phyloP scores from a whole-genome alignment of 1,284 basidiomycete genomes.

The Trichosporon coremiiforme region DNA sequence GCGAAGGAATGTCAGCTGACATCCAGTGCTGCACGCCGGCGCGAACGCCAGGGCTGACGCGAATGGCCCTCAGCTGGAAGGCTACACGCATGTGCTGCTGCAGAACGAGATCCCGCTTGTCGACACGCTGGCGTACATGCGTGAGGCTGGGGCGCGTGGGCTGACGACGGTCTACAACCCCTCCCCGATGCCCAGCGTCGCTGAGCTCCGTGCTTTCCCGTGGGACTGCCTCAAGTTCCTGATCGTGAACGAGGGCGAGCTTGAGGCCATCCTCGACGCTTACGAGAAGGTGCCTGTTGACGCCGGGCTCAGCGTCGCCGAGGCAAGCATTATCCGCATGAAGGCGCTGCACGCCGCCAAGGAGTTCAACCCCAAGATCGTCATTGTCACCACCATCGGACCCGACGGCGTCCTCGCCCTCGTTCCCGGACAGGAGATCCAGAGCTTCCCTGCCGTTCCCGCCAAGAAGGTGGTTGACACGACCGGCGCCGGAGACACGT shows the following conservation, averaged over 20 bases:
- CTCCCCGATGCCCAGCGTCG: conserved; percentile 59
- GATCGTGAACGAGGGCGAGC: conserved; percentile 62
- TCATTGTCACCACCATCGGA: conserved; percentile 28
- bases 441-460: conserved; percentile 23
- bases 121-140: conserved; percentile 57
- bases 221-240: conserved; percentile 60
- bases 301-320: conserved; percentile 13
- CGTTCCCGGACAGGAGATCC: conserved; percentile 18
- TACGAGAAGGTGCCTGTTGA: conserved; percentile 26
- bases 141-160: conserved; percentile 36
- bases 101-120: conserved; percentile 63
- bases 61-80: conserved; percentile 27
- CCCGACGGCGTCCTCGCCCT: conserved; percentile 27
- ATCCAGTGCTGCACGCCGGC: conserved; percentile 54
- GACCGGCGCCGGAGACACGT: conserved; percentile 57
- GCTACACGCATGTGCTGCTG: conserved; percentile 59
- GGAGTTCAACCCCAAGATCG: conserved; percentile 21
- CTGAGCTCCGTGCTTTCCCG: conserved; percentile 57
- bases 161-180: conserved; percentile 61
- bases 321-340: conserved; percentile 22
- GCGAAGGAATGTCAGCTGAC: not conserved
- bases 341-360: conserved; percentile 14
- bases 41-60: conserved; percentile 47
- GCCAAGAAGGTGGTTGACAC: conserved; percentile 43
- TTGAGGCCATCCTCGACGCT: conserved; percentile 38